Conservation (phyloP, 2,329 filamentous ascomycete species). For the Fusarium sp. region DNA sequence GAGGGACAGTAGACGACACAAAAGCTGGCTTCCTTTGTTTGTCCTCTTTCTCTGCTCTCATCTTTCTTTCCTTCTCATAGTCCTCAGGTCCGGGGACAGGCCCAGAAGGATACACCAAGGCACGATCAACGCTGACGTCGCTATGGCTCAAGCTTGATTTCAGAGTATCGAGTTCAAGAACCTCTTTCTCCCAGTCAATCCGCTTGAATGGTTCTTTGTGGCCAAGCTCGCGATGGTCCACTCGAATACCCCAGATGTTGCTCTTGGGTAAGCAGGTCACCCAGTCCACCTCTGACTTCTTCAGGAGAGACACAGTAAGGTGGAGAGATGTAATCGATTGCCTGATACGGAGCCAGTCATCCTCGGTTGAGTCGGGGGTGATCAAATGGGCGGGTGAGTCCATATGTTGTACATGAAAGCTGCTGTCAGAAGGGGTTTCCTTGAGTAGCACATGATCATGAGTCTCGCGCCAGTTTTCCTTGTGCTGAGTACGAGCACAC, state of each 20-base stretch:
- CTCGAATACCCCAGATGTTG: slow-evolving; percentile 41
- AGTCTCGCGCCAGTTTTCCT: neutral
- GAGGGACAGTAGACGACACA: neutral
- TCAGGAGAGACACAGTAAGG: slow-evolving; percentile 18
- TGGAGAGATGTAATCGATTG: slow-evolving; percentile 29
- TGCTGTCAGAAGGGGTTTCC: slow-evolving; percentile 5
- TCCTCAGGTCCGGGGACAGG: neutral
- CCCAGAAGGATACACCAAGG: neutral
- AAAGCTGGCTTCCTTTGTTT: neutral
- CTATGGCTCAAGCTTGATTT: no score
- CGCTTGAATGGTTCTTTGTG: no score
- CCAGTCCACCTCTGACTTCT: slow-evolving; percentile 32
- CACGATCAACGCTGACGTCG: neutral
- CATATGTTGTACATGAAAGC: neutral
- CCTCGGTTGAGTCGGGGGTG: slow-evolving; percentile 19
- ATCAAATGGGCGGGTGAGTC: slow-evolving; percentile 35
- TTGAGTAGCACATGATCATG: slow-evolving; percentile 30
- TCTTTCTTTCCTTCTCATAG: neutral
- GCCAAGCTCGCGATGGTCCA: neutral
- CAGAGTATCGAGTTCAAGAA: neutral
- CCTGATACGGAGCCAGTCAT: slow-evolving; percentile 43
- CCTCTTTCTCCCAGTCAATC: neutral
- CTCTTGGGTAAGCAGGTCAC: slow-evolving; percentile 13
- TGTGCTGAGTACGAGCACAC: neutral
- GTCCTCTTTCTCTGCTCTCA: no score